Conservation (phyloP, 352 stramenopile genomes). For the Globisporangium barbulae region DNA sequence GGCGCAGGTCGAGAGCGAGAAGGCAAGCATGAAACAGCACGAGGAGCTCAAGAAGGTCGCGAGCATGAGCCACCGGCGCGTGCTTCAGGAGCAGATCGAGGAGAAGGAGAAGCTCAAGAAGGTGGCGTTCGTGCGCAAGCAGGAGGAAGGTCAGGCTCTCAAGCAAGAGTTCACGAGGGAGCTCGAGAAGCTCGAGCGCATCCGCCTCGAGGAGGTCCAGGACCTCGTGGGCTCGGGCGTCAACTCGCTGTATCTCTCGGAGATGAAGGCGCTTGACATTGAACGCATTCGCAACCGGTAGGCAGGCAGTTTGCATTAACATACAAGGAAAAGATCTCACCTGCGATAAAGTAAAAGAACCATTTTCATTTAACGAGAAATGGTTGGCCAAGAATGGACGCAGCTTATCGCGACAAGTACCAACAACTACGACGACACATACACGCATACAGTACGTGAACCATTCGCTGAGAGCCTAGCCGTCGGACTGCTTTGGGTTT, state of each 20-base stretch:
- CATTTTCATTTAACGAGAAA: background rate
- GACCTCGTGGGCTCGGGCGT: constrained; percentile 86
- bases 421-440: background rate
- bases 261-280: constrained; percentile 92
- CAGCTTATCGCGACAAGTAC: background rate
- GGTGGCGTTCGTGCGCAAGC: constrained; percentile 60
- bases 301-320: background rate
- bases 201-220: constrained; percentile 86
- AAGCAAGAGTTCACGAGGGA: constrained; percentile 79
- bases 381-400: background rate
- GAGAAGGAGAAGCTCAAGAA: constrained; percentile 80
- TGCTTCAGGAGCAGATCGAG: constrained; percentile 91
- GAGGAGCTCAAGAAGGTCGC: constrained; percentile 62
- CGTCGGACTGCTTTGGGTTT: background rate
- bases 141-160: constrained; percentile 64
- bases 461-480: background rate
- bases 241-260: constrained; percentile 88
- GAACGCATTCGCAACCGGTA: constrained; percentile 51
- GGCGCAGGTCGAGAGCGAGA: constrained; percentile 71
- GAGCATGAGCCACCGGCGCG: constrained; percentile 66
- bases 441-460: background rate
- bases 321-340: background rate
- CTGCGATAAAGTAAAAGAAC: background rate
- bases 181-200: constrained; percentile 83
- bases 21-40: constrained; percentile 45